Conservation (phyloP, 176 grass and related monocot species). For the Bothriochloa decipiens region DNA sequence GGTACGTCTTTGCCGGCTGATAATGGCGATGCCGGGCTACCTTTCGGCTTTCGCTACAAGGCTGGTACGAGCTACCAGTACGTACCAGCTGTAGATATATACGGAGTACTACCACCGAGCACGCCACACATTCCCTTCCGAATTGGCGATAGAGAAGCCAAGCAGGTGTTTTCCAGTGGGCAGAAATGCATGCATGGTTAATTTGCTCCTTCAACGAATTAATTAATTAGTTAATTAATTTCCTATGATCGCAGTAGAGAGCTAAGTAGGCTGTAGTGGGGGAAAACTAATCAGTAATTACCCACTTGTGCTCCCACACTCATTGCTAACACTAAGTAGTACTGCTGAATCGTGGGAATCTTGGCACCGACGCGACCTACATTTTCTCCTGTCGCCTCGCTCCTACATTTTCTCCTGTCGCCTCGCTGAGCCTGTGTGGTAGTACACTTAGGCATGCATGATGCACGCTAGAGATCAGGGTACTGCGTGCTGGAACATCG, state of each 20-base stretch:
- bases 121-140: no score
- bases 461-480: not conserved
- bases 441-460: not conserved
- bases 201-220: not conserved
- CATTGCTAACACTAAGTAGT: not conserved
- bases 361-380: slow-evolving; percentile 30
- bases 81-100: not conserved
- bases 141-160: no score
- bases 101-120: no score
- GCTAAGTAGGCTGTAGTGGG: not conserved
- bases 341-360: not conserved
- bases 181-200: not conserved
- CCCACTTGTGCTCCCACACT: slow-evolving; percentile 15
- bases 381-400: not conserved
- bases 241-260: no score
- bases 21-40: not conserved
- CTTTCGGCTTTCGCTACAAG: not conserved
- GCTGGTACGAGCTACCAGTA: slow-evolving; percentile 2
- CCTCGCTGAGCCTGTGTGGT: no score
- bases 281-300: not conserved
- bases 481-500: not conserved
- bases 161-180: not conserved
- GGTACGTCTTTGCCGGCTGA: not conserved
- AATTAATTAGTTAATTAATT: no score
- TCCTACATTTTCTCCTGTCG: not conserved